Evolutionary conservation across 1,284 basidiomycete genomes (phyloP), one percentile per base, ranked within the genome.

Genomic region (Naganishia cerealis): DNA sequence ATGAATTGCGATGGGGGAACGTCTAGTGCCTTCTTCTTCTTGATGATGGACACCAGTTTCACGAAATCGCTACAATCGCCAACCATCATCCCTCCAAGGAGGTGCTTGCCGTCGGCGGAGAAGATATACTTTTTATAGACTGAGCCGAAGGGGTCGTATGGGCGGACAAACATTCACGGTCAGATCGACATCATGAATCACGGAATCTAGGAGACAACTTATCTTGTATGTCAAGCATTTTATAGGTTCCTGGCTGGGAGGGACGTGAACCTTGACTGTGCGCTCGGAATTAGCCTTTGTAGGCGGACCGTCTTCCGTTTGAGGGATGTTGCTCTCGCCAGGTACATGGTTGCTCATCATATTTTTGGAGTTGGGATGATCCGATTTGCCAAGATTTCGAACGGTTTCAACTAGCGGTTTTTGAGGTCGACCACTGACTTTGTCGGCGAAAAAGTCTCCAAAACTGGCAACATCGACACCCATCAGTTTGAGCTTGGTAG

Each of bases 121-220:
- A 91, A 91, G 65, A 90, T 86, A 74, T 89, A 87, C 82, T 90
- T 90, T 78, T 90, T 90, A 81, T 90, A 90, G 10, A 85, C 84
- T 3, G 82, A 82, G 24, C 83, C 82, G 77, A 91, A 90, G 0
- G 89, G 89, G 75, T 91, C 89, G 58, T 75, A 70, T 52, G 48
- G 56, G 38, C 50, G 56, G 66, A 52, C 33, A 52, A 21, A 55
- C 2, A 33, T 33, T 4, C 13, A 56, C n/a, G 7, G 50, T 53
- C 16, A 55, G 53, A 24, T 40, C 38, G 21, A 54, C 0, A 50
- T 26, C 46, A 38, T 9, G 2, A 21, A 13, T 43, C 26, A 16
- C 15, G 21, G 15, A 18, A 21, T 15, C 9, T 33, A 29, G 1
- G 18, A 50, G 46, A 50, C 3, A 15, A 65, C 62, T 69, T 42